These are phyloP conservation scores for Carnegiea gigantea DNA, from an alignment of 179 eudicot species.

Conservation along the genomic window DNA sequence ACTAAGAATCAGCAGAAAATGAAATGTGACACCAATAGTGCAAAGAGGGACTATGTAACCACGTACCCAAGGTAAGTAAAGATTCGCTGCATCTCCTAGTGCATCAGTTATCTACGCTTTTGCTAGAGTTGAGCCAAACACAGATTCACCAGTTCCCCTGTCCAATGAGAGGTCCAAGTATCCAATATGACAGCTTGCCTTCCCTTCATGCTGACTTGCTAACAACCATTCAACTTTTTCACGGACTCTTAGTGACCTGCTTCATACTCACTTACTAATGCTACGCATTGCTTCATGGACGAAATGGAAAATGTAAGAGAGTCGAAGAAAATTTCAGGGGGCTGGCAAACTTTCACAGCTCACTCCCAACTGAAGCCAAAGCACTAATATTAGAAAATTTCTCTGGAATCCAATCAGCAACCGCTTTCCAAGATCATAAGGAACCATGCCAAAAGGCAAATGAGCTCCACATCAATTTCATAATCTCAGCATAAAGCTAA, in stretches of 20 bases:
- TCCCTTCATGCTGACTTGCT: neutral
- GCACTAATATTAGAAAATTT: neutral
- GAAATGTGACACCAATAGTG: neutral
- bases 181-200: neutral
- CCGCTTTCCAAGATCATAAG: neutral
- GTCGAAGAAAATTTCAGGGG: neutral
- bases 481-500: neutral
- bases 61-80: neutral
- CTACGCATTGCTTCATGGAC: neutral
- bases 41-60: neutral
- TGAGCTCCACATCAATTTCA: neutral
- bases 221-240: neutral
- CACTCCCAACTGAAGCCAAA: neutral
- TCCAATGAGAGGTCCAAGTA: neutral
- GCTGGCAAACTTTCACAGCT: neutral
- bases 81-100: neutral
- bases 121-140: neutral
- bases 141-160: neutral
- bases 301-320: neutral
- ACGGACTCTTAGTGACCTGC: neutral
- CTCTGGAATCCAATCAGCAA: neutral
- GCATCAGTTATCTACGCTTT: neutral
- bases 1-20: neutral
- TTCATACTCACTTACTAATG: neutral
- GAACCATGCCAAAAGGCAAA: neutral